Base-by-base conservation (phyloP, 176 grass and related monocot species). In the Paspalum vaginatum region DNA sequence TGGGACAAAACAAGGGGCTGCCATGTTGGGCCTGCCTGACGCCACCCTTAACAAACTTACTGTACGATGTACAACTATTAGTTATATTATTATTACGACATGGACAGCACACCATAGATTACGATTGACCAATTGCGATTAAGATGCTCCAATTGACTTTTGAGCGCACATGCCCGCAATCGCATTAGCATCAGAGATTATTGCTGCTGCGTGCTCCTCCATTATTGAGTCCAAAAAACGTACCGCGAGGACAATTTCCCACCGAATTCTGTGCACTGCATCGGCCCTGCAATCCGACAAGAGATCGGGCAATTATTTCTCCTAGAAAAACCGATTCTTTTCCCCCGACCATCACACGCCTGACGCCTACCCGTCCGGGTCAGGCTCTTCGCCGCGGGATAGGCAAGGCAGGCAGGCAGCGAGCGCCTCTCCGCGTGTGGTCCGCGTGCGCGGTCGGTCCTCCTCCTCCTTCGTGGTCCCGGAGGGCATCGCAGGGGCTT, bases 401-500 rank as follows among this genome's bases (percentile, higher is more conserved):
- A 32, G 32, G 25, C 53, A 9, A 9, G 65, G 42, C 39, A 43
- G 59, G 22, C 47, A 78, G 59, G 51, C 11, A 43, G 38, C 50
- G 21, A 38, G 12, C 45, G 11, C 37, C 12, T 52, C 76, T 79
- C 76, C 22, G 37, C 82, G 70, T 76, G 84, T 50, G 82, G 70
- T 52, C 53, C 63, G 74, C 12, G 39, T 47, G 63, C 46, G 47
- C 11, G 75, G 25, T 72, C 43, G 9, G 38, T 10, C 16, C 17
- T 62, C 8, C 7, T 77, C 56, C 44, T 40, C 43, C 51, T 55
- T 38, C 72, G 53, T 77, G 40, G 49, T 65, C 65, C 15, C 40
- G 79, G 48, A 70, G 5, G 46, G 56, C 65, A 12, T 9, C n/a
- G 27, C 57, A 26, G 8, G 56, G 48, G 46, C 38, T 44, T 47